These are phyloP conservation scores for Citrus unshiu DNA, from an alignment of 345 rosid genomes.

Conservation along the genomic window DNA sequence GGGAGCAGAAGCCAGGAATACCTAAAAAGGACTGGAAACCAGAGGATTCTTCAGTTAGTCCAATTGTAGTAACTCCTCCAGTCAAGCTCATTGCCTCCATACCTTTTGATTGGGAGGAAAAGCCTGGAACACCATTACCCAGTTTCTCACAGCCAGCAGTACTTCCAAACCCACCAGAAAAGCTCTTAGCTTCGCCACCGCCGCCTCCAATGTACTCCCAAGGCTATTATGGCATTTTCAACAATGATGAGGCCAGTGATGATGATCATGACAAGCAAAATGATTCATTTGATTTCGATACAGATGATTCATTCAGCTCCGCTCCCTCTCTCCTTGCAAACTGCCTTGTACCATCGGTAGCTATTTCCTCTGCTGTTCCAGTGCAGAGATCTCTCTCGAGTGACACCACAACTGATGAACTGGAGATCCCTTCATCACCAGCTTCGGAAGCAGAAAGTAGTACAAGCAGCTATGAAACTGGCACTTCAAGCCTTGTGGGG, in stretches of 20 bases:
- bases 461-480: slow-evolving; percentile 64
- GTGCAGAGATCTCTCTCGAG: slow-evolving; percentile 22
- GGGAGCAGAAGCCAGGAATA: slow-evolving; percentile 82
- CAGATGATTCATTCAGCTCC: slow-evolving; percentile 55
- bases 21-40: slow-evolving; percentile 77
- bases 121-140: slow-evolving; percentile 60
- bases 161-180: slow-evolving; percentile 16
- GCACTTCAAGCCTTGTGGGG: slow-evolving; percentile 64
- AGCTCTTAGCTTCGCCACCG: slow-evolving; percentile 19
- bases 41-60: slow-evolving; percentile 26
- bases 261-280: slow-evolving; percentile 8
- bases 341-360: slow-evolving; percentile 30
- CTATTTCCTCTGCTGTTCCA: slow-evolving; percentile 40
- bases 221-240: background rate
- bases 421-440: slow-evolving; percentile 43
- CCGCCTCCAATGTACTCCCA: slow-evolving; percentile 39
- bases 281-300: slow-evolving; percentile 29
- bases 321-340: slow-evolving; percentile 48
- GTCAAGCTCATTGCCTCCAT: slow-evolving; percentile 61
- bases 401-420: slow-evolving; percentile 20
- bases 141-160: slow-evolving; percentile 23
- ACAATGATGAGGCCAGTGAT: slow-evolving; percentile 14
- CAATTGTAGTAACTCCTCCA: slow-evolving; percentile 30
- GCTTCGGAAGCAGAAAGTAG: slow-evolving; percentile 58
- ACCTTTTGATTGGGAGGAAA: slow-evolving; percentile 83